Evolutionary conservation across 2,329 filamentous ascomycete species (phyloP).

Genomic region (Cladosporium sp.): DNA sequence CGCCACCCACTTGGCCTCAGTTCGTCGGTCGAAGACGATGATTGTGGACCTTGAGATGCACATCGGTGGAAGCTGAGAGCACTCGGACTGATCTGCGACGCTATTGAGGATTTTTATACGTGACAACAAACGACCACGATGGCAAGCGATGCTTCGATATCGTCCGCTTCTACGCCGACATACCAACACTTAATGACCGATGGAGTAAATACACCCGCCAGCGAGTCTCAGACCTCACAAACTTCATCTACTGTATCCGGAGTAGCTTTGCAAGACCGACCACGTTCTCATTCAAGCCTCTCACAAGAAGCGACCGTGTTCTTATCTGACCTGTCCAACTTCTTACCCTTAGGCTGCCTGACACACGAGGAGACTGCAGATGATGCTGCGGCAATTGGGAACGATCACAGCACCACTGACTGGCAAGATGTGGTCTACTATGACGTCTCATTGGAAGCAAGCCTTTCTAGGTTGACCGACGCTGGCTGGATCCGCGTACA

Average conservation of each 20-base stretch:
- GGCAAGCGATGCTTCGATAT: not conserved
- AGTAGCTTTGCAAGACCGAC: not conserved
- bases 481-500: constrained; percentile 30
- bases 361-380: constrained; percentile 22
- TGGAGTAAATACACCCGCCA: not conserved
- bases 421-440: constrained; percentile 19
- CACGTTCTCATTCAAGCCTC: not conserved
- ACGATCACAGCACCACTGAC: not conserved
- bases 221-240: constrained; percentile 1
- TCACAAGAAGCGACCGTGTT: constrained; percentile 3
- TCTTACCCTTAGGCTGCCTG: constrained; percentile 32
- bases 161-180: not conserved
- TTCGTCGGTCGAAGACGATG: not conserved
- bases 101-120: too few species aligned
- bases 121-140: not conserved
- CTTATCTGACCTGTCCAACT: constrained; percentile 28
- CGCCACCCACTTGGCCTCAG: not conserved
- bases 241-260: not conserved
- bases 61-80: not conserved
- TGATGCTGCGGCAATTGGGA: not conserved
- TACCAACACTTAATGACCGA: not conserved
- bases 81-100: not conserved
- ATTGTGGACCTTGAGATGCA: not conserved
- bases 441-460: not conserved
- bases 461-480: constrained; percentile 25